Percentiles rank a stretch among this genome's conserved stretches.
Evolutionary conservation across 331 rosid genomes (phyloP).

Genomic region (Stylosanthes scabra): DNA sequence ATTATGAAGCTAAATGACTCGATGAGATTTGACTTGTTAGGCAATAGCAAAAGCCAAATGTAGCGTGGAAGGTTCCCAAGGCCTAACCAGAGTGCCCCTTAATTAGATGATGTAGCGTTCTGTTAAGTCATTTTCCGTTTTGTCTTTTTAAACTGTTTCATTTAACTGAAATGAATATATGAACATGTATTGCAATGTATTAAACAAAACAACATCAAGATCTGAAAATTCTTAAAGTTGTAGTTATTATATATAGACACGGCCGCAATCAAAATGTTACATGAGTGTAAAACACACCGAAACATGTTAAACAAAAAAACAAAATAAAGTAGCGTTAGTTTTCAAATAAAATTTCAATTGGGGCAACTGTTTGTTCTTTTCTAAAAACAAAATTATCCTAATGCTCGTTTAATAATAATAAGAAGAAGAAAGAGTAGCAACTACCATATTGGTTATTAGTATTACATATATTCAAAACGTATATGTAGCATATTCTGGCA

Average conservation of each 20-base stretch:
- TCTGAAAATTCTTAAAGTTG: not conserved
- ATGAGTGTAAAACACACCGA: not conserved
- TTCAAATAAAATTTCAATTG: not conserved
- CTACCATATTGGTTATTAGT: too few species aligned
- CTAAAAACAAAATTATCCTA: too few species aligned
- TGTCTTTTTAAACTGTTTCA: too few species aligned
- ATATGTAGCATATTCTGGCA: not conserved
- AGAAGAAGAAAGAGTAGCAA: too few species aligned
- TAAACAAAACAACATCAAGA: not conserved
- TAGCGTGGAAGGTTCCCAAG: not conserved
- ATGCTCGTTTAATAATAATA: too few species aligned
- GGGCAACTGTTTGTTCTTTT: not conserved
- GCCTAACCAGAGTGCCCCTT: too few species aligned
- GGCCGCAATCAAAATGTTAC: not conserved
- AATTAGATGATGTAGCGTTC: too few species aligned
- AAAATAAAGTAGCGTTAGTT: not conserved
- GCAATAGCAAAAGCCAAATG: not conserved
- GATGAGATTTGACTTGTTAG: not conserved
- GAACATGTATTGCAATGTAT: not conserved
- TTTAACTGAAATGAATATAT: not conserved
- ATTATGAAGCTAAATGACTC: slow-evolving; percentile 30
- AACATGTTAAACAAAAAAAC: not conserved
- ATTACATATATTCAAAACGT: not conserved
- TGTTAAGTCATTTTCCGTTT: too few species aligned
- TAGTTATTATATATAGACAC: not conserved